Base-by-base conservation (phyloP, 768 basidiomycete species). In the Boletus bicolor region DNA sequence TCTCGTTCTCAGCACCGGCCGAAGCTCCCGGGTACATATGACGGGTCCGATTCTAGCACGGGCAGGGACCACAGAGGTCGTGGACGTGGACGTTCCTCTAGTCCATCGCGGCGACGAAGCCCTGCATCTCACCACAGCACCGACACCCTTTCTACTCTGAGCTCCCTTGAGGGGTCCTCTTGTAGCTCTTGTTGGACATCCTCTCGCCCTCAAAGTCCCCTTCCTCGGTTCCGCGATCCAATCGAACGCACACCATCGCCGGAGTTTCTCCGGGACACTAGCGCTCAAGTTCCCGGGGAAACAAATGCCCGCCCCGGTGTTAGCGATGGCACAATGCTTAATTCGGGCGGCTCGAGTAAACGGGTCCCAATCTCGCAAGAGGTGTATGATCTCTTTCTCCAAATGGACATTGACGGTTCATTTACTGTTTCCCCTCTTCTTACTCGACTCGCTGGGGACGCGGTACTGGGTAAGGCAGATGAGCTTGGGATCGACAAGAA, bases 391-490 rank as follows among this genome's bases (percentile, higher is more conserved):
- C 65, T 84, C 39, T 65, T 79, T 11, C 57, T 59, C 14, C 55
- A 77, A 21, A 79, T 82, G 68, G 45, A 57, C 3, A 72, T 73
- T 28, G 78, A 83, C 49, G 84, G 84, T 0, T 81, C 81, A 1
- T 84, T 81, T 64, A n/a, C 60, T 8, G 55, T 68, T 1, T 60
- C 70, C 34, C 60, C 72, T 4, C 39, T 61, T 0, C 65, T 82
- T 7, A 59, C 58, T 0, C 47, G 10, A 14, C 63, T 83, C 36
- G 69, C 81, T 5, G 79, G 80, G 7, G 50, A 63, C 0, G 56
- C 54, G 0, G 70, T 73, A 1, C 46, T 77, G 4, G 55, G 64
- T 9, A 73, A 76, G 56, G 71, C 65, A 1, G 62, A 53, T 15
- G 69, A 66, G 5, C 46, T 67, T 17, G 61, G 63, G n/a, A 64